Evolutionary conservation across 257 asterid genomes (phyloP), one percentile per base, ranked within the genome.

Genomic region (Avicennia marina): DNA sequence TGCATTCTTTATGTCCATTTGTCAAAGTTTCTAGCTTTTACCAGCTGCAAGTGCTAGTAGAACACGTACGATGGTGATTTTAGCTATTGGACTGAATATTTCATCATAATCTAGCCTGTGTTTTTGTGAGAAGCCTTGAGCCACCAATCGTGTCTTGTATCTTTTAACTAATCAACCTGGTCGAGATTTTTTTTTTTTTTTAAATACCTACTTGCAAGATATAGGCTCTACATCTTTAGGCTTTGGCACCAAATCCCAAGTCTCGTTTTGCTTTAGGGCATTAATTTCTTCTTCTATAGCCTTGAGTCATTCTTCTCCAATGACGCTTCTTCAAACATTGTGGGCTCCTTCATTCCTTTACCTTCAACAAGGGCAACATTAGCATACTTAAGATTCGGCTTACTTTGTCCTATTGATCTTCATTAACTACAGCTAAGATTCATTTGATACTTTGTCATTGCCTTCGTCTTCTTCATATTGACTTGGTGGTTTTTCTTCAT

Each of bases 21-120:
- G 11, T 46, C 71, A 65, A 2, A 52, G 20, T 4, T 20, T 58
- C 39, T n/a, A n/a, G n/a, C n/a, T n/a, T n/a, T n/a, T n/a, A n/a
- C n/a, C n/a, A n/a, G n/a, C n/a, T n/a, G n/a, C 58, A 11, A 65
- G 58, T 8, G 51, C 58, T 0, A 65, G 41, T 32, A 56, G 13
- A 7, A 56, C 64, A 11, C 51, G 38, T n/a, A 56, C 48, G 4
- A 39, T 58, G 15, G 66, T 49, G 29, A 66, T 27, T 17, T 58
- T 66, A 39, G 54, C 47, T 0, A 59, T 40, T 22, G 54, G 59
- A 66, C 56, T 66, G 36, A 58, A 59, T 15, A 49, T 58, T 21
- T 66, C 67, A 29, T 58, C 67, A 39, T 58, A 38, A 36, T 66
- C 66, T 12, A 58, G 11, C 16, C 69, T 48, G 33, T 64, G 54